A percentile compares a stretch with the other conserved stretches of the same genome.
phyloP scores from a whole-genome alignment of 176 grass and related monocot genomes.

The Musa schizocarpa region DNA sequence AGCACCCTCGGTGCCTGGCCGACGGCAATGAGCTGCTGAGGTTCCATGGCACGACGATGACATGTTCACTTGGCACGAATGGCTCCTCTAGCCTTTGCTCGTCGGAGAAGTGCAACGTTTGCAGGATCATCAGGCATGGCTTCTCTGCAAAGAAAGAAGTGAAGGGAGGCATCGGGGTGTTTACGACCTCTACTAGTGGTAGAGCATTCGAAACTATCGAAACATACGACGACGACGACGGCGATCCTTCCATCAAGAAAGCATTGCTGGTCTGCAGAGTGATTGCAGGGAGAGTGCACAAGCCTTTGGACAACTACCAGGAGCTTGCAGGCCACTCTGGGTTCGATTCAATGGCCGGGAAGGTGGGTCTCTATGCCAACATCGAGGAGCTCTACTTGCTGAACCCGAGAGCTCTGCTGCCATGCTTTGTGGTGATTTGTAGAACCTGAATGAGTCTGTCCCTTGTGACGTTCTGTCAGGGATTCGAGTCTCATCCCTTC shows the following conservation, averaged over 20 bases:
- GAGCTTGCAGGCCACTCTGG: conserved; percentile 8
- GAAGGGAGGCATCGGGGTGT: conserved; percentile 2
- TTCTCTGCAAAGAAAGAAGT: conserved; percentile 13
- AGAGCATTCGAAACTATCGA: conserved; percentile 1
- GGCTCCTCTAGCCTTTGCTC: conserved; percentile 7
- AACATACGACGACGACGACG: neutral
- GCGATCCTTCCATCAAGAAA: neutral
- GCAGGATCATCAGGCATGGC: conserved; percentile 1
- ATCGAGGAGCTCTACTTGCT: conserved; percentile 20
- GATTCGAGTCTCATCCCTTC: too few species aligned
- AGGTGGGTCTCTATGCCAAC: conserved; percentile 16
- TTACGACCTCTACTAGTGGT: conserved; percentile 5
- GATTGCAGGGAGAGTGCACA: conserved; percentile 9
- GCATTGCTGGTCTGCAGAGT: conserved; percentile 15
- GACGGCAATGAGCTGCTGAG: conserved; percentile 14
- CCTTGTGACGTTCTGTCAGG: neutral
- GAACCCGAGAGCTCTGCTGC: conserved; percentile 10
- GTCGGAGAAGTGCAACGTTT: conserved; percentile 10
- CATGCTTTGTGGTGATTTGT: conserved; percentile 14
- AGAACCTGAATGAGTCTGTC: neutral
- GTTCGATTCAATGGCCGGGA: conserved; percentile 12
- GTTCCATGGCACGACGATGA: conserved; percentile 9
- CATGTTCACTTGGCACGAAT: neutral
- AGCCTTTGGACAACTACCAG: conserved; percentile 13
- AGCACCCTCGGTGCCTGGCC: conserved; percentile 11